A percentile compares a stretch with the other conserved stretches of the same genome.
phyloP scores from a whole-genome alignment of 2,329 filamentous ascomycete species.

The Lachnellula subtilissima region DNA sequence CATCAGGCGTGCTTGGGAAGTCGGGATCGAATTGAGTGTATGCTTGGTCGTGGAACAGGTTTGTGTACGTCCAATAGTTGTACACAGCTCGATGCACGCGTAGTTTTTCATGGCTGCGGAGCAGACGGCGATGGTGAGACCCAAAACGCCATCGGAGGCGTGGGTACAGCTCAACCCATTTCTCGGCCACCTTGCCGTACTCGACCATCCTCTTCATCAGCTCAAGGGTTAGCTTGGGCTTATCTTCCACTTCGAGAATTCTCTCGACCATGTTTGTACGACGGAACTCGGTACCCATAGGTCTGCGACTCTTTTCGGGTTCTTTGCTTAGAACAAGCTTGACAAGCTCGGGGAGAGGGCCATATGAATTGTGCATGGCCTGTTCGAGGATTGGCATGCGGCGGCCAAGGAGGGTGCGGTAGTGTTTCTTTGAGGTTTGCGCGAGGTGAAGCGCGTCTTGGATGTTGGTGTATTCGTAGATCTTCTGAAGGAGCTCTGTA shows the following conservation, averaged over 20 bases:
- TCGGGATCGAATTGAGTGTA: conserved; percentile 27
- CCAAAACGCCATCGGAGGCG: conserved; percentile 29
- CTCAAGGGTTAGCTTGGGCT: conserved; percentile 24
- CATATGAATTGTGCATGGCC: conserved; percentile 26
- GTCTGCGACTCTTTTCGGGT: conserved; percentile 24
- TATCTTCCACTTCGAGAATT: conserved; percentile 17
- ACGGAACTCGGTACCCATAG: conserved; percentile 28
- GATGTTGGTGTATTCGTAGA: conserved; percentile 26
- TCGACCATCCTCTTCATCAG: conserved; percentile 28
- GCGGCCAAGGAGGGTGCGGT: conserved; percentile 25
- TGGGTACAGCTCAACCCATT: conserved; percentile 31
- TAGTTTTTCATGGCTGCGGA: conserved; percentile 23
- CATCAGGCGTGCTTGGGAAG: conserved; percentile 16
- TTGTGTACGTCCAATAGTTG: conserved; percentile 30
- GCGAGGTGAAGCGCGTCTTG: conserved; percentile 27
- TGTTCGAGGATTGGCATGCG: conserved; percentile 22
- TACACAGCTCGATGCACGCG: conserved; percentile 29
- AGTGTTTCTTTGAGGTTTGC: conserved; percentile 25
- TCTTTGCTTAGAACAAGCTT: conserved; percentile 28
- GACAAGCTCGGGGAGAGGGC: conserved; percentile 25
- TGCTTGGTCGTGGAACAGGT: conserved; percentile 28
- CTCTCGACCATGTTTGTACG: conserved; percentile 23
- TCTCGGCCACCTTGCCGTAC: conserved; percentile 27
- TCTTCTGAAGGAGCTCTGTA: conserved; percentile 30
- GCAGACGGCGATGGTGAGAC: conserved; percentile 27